A percentile compares a stretch with the other conserved stretches of the same genome.
Conservation (phyloP, 2,329 filamentous ascomycete species). For the Aspergillus sp. region DNA sequence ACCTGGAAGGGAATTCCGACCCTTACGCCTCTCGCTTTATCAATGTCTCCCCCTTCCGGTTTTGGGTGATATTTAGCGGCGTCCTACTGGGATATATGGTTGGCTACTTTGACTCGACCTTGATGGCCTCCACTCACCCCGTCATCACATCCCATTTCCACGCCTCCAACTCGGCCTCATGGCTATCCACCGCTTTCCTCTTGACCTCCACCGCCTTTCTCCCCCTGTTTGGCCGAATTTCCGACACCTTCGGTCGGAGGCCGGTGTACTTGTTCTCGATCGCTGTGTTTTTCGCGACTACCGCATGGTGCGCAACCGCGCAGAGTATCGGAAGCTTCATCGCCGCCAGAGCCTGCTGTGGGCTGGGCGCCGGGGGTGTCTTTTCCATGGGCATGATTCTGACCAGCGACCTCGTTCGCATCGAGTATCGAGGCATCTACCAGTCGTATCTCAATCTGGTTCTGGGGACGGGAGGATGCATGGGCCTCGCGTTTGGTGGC, state of each 20-base stretch:
- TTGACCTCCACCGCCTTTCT: slow-evolving; percentile 74
- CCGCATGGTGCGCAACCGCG: slow-evolving; percentile 68
- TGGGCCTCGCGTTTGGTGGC: slow-evolving; percentile 39
- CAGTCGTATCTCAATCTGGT: slow-evolving; percentile 42
- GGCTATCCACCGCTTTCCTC: slow-evolving; percentile 76
- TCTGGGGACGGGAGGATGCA: slow-evolving; percentile 35
- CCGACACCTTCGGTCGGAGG: slow-evolving; percentile 70
- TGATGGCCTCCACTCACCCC: slow-evolving; percentile 79
- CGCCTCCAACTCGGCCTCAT: slow-evolving; percentile 74
- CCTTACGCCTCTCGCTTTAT: slow-evolving; percentile 33
- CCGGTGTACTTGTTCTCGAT: slow-evolving; percentile 64
- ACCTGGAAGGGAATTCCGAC: slow-evolving; percentile 4
- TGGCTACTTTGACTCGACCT: slow-evolving; percentile 68
- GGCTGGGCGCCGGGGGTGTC: slow-evolving; percentile 69
- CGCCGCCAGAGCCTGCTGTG: slow-evolving; percentile 66
- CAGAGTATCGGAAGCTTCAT: slow-evolving; percentile 70
- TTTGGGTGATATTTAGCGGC: slow-evolving; percentile 62
- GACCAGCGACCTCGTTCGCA: slow-evolving; percentile 67
- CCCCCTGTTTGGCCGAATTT: slow-evolving; percentile 70
- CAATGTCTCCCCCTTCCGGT: slow-evolving; percentile 44
- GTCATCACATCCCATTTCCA: slow-evolving; percentile 79
- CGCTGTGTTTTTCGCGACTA: slow-evolving; percentile 61
- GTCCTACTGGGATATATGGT: slow-evolving; percentile 58
- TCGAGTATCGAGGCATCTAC: slow-evolving; percentile 56
- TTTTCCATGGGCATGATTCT: slow-evolving; percentile 64